A percentile compares a stretch with the other conserved stretches of the same genome.
These are phyloP conservation scores for Stachybotrys elegans DNA, from an alignment of 2,329 filamentous ascomycete genomes.

Conservation along the genomic window DNA sequence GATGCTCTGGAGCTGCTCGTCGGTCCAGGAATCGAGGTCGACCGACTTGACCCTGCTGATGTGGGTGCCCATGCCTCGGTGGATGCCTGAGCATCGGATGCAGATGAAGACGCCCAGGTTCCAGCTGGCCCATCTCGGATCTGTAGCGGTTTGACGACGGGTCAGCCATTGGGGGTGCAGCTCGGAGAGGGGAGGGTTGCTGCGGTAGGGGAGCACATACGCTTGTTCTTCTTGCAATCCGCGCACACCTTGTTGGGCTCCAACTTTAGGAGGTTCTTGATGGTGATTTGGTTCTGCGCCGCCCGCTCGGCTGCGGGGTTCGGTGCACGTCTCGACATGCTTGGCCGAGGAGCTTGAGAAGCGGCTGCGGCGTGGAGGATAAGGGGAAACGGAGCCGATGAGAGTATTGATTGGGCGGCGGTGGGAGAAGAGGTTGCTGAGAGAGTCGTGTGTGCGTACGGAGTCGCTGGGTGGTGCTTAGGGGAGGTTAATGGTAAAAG, in stretches of 20 bases:
- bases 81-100: conserved; percentile 97
- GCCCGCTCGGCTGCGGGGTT: conserved; percentile 81
- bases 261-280: conserved; percentile 92
- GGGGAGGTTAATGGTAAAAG: too few species aligned
- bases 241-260: conserved; percentile 95
- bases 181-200: not conserved
- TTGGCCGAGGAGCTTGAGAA: conserved; percentile 17
- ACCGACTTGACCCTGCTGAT: conserved; percentile 98
- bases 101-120: conserved; percentile 96
- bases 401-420: not conserved
- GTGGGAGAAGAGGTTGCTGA: not conserved
- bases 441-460: too few species aligned
- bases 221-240: conserved; percentile 98
- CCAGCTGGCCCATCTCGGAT: conserved; percentile 99
- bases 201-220: conserved; percentile 44
- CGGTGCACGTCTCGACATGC: conserved; percentile 73
- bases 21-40: conserved; percentile 96
- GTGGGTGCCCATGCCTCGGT: conserved; percentile 97
- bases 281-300: conserved; percentile 87
- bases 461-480: too few species aligned
- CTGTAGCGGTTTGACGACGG: conserved; percentile 48
- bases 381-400: not conserved
- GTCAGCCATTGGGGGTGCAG: conserved; percentile 8
- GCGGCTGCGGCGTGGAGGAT: not conserved
- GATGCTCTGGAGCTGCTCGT: conserved; percentile 93